phyloP scores from a whole-genome alignment of 2,329 filamentous ascomycete genomes.

The Ceratocystis albifundus region DNA sequence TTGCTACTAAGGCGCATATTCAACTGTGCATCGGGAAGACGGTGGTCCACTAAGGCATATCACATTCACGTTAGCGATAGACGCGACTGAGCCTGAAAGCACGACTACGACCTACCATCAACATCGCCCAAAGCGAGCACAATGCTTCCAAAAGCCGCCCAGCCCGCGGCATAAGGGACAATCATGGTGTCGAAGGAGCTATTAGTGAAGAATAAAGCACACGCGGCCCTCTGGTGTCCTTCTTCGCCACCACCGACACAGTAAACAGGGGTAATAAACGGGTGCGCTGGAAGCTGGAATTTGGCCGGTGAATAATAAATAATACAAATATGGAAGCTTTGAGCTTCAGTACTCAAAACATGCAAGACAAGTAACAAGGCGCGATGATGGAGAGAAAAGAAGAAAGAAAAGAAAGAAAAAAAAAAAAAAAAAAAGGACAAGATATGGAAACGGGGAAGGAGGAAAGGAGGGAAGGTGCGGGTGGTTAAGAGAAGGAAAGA shows the following conservation, averaged over 20 bases:
- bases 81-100: background rate
- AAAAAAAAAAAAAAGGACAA: background rate
- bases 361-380: background rate
- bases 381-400: background rate
- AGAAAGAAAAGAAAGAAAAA: background rate
- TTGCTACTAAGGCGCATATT: constrained; percentile 21
- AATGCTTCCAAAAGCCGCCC: background rate
- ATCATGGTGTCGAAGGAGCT: background rate
- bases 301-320: constrained; percentile 12
- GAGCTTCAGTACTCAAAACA: background rate
- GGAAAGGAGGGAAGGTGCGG: background rate
- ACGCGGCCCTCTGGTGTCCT: background rate
- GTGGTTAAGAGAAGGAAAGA: background rate
- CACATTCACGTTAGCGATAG: background rate
- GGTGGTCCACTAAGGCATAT: background rate
- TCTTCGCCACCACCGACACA: constrained; percentile 7
- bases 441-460: background rate
- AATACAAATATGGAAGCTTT: background rate
- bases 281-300: constrained; percentile 2
- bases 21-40: constrained; percentile 22
- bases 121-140: background rate
- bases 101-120: background rate
- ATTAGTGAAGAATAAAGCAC: background rate
- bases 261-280: background rate
- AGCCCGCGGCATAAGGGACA: background rate